These are phyloP conservation scores for Thozetella sp. DNA, from an alignment of 495 filamentous ascomycete species.

Conservation along the genomic window DNA sequence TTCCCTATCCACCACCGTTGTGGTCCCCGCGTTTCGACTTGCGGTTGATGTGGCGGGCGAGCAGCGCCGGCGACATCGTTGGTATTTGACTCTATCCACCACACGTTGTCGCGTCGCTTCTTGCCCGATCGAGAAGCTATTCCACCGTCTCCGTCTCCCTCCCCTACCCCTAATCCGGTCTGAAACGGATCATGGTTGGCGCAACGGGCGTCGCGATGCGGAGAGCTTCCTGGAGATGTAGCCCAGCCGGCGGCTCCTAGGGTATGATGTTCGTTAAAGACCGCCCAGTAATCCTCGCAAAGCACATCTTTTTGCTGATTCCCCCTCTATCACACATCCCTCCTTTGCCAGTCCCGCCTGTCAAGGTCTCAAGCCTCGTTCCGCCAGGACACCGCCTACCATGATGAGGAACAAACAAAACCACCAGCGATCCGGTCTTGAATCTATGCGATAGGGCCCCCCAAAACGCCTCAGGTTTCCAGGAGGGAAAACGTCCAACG, in stretches of 20 bases:
- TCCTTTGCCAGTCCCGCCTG: not conserved
- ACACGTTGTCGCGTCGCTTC: no score
- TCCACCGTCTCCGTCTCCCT: no score
- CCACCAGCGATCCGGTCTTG: constrained; percentile 1
- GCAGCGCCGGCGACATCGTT: not conserved
- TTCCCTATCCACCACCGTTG: not conserved
- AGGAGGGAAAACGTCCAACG: not conserved
- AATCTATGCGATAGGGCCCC: not conserved
- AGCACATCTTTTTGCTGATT: not conserved
- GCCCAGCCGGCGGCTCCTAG: no score
- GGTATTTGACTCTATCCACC: not conserved
- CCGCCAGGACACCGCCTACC: not conserved
- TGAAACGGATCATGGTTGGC: no score
- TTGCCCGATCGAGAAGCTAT: no score
- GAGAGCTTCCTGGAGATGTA: no score
- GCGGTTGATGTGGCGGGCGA: no score
- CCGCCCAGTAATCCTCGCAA: no score
- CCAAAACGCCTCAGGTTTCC: not conserved
- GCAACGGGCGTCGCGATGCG: no score
- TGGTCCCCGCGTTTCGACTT: not conserved
- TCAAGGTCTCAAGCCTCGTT: not conserved
- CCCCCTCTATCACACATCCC: not conserved
- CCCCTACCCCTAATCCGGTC: no score
- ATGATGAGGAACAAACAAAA: not conserved
- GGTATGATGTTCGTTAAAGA: no score